phyloP scores from a whole-genome alignment of 495 filamentous ascomycete genomes.

The Trichoderma orchidacearum region DNA sequence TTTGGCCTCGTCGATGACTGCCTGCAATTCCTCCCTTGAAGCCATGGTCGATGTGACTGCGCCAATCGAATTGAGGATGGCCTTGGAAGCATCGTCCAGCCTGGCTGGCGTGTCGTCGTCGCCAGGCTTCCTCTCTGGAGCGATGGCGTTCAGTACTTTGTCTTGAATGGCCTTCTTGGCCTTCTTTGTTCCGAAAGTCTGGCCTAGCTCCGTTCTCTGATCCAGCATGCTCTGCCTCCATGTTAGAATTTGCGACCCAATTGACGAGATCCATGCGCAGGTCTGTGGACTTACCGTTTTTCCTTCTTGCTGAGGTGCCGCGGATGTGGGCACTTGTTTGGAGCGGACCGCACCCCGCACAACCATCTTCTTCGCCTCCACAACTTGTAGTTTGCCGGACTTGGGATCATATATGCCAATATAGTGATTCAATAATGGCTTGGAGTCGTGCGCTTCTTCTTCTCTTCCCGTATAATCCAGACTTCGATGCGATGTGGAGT shows the following conservation, averaged over 20 bases:
- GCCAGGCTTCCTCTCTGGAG: conserved; percentile 18
- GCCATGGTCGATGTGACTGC: conserved; percentile 42
- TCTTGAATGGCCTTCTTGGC: conserved; percentile 72
- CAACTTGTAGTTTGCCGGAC: conserved; percentile 55
- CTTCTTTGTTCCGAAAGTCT: conserved; percentile 89
- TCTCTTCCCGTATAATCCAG: conserved; percentile 76
- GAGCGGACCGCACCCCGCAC: conserved; percentile 50
- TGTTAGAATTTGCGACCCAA: conserved; percentile 14
- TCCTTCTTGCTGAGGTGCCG: conserved; percentile 19
- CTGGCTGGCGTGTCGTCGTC: conserved; percentile 28
- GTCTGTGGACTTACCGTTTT: conserved; percentile 11
- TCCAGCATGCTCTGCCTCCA: conserved; percentile 37
- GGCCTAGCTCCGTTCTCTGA: conserved; percentile 58
- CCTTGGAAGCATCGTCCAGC: conserved; percentile 42
- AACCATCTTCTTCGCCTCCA: conserved; percentile 62
- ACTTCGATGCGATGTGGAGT: conserved; percentile 61
- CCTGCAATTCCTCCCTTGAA: conserved; percentile 47
- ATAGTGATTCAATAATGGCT: conserved; percentile 68
- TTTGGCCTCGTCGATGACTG: conserved; percentile 52
- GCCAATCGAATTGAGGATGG: conserved; percentile 50
- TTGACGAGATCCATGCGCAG: background rate
- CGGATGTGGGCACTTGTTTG: conserved; percentile 21
- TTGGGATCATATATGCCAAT: conserved; percentile 71
- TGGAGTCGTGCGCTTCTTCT: conserved; percentile 44
- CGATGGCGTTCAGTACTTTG: conserved; percentile 66